phyloP scores from a whole-genome alignment of 2,329 filamentous ascomycete genomes.

The Epichloe glyceriae region DNA sequence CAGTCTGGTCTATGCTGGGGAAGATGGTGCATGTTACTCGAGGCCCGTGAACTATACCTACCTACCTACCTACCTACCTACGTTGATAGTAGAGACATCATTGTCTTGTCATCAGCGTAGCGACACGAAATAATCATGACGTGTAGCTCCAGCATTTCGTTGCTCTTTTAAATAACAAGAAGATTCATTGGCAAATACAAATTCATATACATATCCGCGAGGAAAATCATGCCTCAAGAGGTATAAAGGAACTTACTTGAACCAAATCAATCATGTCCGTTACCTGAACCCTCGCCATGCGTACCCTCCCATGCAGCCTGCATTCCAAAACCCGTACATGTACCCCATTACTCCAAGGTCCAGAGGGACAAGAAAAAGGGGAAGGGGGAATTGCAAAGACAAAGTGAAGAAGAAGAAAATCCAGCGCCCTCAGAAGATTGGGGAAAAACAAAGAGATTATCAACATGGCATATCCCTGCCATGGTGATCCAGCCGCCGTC shows the following conservation, averaged over 20 bases:
- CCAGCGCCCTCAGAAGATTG: too few species aligned
- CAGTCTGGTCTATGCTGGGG: constrained; percentile 18
- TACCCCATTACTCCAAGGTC: background rate
- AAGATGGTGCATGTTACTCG: constrained; percentile 27
- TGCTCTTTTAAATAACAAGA: too few species aligned
- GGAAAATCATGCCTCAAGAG: background rate
- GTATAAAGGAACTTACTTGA: background rate
- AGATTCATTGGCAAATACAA: background rate
- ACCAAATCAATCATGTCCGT: background rate
- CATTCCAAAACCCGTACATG: background rate
- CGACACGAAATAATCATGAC: too few species aligned
- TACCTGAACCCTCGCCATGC: background rate
- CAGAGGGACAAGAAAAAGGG: background rate
- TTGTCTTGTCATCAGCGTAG: too few species aligned
- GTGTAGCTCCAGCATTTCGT: too few species aligned
- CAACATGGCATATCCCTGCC: background rate
- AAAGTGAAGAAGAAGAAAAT: background rate
- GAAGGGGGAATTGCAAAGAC: background rate
- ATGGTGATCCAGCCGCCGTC: background rate
- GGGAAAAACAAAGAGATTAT: too few species aligned
- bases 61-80: too few species aligned
- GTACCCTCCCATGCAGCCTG: background rate
- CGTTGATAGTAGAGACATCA: too few species aligned
- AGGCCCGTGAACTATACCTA: constrained; percentile 13
- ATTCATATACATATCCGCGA: background rate